Base-by-base conservation (phyloP, 2,329 filamentous ascomycete genomes). In the Acrodontium crateriforme region DNA sequence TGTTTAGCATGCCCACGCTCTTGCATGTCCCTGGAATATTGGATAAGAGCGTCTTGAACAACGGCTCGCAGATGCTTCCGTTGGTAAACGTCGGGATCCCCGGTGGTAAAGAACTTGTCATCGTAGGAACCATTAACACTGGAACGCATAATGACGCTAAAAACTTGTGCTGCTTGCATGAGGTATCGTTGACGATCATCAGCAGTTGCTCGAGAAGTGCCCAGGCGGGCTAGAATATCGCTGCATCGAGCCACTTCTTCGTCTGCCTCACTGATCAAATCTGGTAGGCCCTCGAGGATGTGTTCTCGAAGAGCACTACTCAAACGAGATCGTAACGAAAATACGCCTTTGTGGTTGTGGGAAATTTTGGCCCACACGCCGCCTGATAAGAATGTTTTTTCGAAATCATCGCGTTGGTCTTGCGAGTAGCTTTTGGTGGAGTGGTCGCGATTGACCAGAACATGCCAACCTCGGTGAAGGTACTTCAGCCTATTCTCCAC, bases 381-480 rank as follows among this genome's bases (percentile, higher is more conserved):
- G 20, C 4, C 13, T 12, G n/a, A 12, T 10, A 22, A 22, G 20
- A 22, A 22, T 12, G 13, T 22, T 12, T 10, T 4, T 12, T 22
- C 20, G 5, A 22, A 5, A 12, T 4, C 20, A 21, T 32, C 30
- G 9, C 30, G 30, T 16, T 28, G 25, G 5, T 15, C 9, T 12
- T 25, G 5, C 5, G 27, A 25, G 7, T 5, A n/a, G 11, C 42
- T 16, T 58, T 37, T 14, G 8, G 18, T 22, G 16, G 27, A 18
- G 11, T 19, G 19, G 18, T 17, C 18, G 6, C 23, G 28, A 32
- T 71, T 71, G 10, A 56, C 61, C 3, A 72, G 34, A n/a, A 69
- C 56, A 34, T 71, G 63, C 65, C 65, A 71, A 0, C 65, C 65
- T 0, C 61, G 54, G 14, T 52, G 39, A 9, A 62, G 44, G 7